Percentiles rank a stretch among this genome's conserved stretches.
phyloP scores from a whole-genome alignment of 1,139 yeast species.

The Wickerhamiella infanticola region DNA sequence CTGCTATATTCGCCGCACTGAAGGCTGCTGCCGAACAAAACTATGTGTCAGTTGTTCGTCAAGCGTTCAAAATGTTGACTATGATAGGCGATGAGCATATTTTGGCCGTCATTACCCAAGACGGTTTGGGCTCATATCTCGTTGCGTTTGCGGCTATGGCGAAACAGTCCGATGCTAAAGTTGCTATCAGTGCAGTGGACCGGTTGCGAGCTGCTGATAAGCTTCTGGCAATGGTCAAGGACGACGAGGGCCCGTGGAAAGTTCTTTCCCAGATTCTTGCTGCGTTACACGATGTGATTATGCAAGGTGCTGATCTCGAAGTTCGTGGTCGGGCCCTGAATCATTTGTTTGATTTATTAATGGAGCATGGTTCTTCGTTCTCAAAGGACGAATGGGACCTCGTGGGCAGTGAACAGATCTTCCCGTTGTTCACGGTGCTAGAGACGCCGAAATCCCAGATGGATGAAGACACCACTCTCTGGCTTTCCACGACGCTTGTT shows the following conservation, averaged over 20 bases:
- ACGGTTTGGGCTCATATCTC: conserved; percentile 19
- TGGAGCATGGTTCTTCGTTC: conserved; percentile 65
- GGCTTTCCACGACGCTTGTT: conserved; percentile 91
- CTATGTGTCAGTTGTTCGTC: conserved; percentile 5
- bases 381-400: conserved; percentile 67
- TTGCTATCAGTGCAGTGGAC: conserved; percentile 67
- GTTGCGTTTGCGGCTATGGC: conserved; percentile 65
- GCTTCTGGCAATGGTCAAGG: conserved; percentile 38
- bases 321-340: conserved; percentile 82
- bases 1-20: conserved; percentile 67
- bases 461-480: conserved; percentile 76
- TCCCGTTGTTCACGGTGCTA: conserved; percentile 79
- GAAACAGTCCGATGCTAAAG: conserved; percentile 63
- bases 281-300: conserved; percentile 29
- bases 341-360: conserved; percentile 64
- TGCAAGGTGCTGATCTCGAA: conserved; percentile 89
- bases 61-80: conserved; percentile 11
- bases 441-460: conserved; percentile 62
- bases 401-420: conserved; percentile 59
- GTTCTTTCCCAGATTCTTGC: conserved; percentile 1
- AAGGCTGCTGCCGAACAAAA: conserved; percentile 36
- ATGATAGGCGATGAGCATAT: conserved; percentile 6
- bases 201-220: conserved; percentile 32
- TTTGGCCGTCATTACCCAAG: not conserved
- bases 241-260: conserved; percentile 18